Conservation (phyloP, 306 rosid species). For the Dryas drummondii region DNA sequence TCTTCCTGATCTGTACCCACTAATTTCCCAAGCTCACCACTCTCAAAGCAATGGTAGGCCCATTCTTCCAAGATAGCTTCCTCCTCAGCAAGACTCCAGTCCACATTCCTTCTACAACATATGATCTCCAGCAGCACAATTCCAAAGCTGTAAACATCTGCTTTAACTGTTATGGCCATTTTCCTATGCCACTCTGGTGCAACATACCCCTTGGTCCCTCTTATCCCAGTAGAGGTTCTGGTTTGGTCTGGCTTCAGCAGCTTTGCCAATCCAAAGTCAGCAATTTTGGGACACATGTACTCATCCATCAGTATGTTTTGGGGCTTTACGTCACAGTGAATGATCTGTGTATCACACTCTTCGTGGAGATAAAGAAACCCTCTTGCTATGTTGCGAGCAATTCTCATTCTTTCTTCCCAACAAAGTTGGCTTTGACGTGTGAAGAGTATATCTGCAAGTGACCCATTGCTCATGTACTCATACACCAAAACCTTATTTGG, state of each 20-base stretch:
- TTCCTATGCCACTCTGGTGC: slow-evolving; percentile 35
- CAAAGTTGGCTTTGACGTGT: neutral
- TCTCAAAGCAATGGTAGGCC: slow-evolving; percentile 11
- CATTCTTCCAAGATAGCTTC: slow-evolving; percentile 28
- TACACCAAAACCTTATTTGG: slow-evolving; percentile 25
- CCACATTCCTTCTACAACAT: slow-evolving; percentile 19
- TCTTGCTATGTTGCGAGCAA: slow-evolving; percentile 25
- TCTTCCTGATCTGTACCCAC: neutral
- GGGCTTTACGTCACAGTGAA: slow-evolving; percentile 39
- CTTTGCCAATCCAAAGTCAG: slow-evolving; percentile 34
- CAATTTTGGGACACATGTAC: slow-evolving; percentile 14
- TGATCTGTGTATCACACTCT: slow-evolving; percentile 29
- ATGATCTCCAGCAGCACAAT: slow-evolving; percentile 31
- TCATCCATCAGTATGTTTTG: slow-evolving; percentile 38
- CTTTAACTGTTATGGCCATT: slow-evolving; percentile 20
- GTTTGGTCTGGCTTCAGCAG: slow-evolving; percentile 29
- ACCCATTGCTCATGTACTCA: slow-evolving; percentile 32
- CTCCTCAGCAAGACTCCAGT: slow-evolving; percentile 11
- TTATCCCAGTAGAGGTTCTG: slow-evolving; percentile 26
- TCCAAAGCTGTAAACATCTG: slow-evolving; percentile 37
- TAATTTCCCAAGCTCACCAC: slow-evolving; percentile 16
- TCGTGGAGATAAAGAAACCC: slow-evolving; percentile 36
- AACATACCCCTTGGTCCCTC: slow-evolving; percentile 38
- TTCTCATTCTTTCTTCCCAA: slow-evolving; percentile 27
- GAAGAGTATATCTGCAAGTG: slow-evolving; percentile 33